Evolutionary conservation across 352 stramenopile genomes (phyloP).

Genomic region (Globisporangium barbulae): DNA sequence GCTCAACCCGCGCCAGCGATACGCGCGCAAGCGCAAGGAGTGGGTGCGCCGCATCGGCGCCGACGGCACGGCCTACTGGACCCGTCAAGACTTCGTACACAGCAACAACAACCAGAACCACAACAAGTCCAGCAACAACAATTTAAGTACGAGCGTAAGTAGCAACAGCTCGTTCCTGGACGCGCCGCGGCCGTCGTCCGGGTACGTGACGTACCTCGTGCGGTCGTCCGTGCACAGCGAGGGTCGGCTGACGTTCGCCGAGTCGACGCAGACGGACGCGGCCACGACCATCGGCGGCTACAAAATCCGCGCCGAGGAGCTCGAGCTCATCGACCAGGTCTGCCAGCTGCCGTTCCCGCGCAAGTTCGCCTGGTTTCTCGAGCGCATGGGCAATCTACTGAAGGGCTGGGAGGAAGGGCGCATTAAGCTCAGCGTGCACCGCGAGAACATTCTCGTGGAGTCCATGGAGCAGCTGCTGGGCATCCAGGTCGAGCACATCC

Average conservation of each 20-base stretch:
- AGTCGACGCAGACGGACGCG: constrained; percentile 82
- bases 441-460: constrained; percentile 82
- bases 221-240: no score
- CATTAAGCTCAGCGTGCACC: constrained; percentile 82
- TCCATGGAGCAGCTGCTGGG: constrained; percentile 82
- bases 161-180: no score
- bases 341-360: constrained; percentile 82
- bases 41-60: constrained; percentile 80
- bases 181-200: no score
- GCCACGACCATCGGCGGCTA: no score
- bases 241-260: constrained; percentile 86
- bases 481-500: constrained; percentile 85
- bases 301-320: constrained; percentile 83
- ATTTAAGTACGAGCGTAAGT: no score
- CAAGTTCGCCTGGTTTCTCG: constrained; percentile 85
- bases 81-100: constrained; percentile 12
- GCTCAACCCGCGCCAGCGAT: constrained; percentile 78
- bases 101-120: no score
- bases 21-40: constrained; percentile 73
- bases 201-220: no score
- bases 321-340: constrained; percentile 87
- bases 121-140: no score
- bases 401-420: constrained; percentile 85
- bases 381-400: constrained; percentile 81
- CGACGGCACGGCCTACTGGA: constrained; percentile 83